Evolutionary conservation across 2,329 filamentous ascomycete genomes (phyloP), one percentile per base, ranked within the genome.

Genomic region (Aureobasidium melanogenum): DNA sequence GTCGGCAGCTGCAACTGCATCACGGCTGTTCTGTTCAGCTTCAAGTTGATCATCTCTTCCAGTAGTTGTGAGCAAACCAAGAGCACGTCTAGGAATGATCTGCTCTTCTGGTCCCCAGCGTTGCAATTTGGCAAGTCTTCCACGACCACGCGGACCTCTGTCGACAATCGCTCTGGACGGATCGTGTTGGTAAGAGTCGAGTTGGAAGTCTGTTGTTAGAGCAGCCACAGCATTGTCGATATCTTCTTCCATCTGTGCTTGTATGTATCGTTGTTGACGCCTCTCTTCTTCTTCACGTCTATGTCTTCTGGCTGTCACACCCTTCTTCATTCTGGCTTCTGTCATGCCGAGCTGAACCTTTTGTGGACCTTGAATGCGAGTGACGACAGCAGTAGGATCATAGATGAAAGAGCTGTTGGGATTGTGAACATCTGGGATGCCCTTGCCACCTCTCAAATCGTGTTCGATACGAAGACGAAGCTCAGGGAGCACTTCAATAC

Each of bases 401-500:
- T 69, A 60, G 69, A 75, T 19, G 69, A 65, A 64, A 14, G 50
- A 52, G 19, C 46, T 52, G 22, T 55, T 48, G 15, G 36, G 39
- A 26, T 55, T 48, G 17, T 61, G 26, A 9, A 46, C 38, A 47
- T 60, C 46, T 15, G 46, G 46, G 34, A 34, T 41, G 19, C 44
- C 44, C 36, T 36, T 51, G 24, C 44, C 32, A 30, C 34, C 44
- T 48, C 55, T 28, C 24, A 51, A 14, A 28, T 54, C 59, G 34
- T 43, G 12, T 10, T 55, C 41, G 12, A 55, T 43, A 15, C 43
- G 59, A 28, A 73, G 55, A 74, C 64, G 62, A 17, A 64, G 57
- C 3, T 67, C 69, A 3, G 71, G 71, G 44, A 74, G 69, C 41
- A 77, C 67, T 38, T 75, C 73, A 26, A 75, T 73, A 60, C 74